phyloP scores from a whole-genome alignment of 345 rosid genomes.

The Populus simonii region DNA sequence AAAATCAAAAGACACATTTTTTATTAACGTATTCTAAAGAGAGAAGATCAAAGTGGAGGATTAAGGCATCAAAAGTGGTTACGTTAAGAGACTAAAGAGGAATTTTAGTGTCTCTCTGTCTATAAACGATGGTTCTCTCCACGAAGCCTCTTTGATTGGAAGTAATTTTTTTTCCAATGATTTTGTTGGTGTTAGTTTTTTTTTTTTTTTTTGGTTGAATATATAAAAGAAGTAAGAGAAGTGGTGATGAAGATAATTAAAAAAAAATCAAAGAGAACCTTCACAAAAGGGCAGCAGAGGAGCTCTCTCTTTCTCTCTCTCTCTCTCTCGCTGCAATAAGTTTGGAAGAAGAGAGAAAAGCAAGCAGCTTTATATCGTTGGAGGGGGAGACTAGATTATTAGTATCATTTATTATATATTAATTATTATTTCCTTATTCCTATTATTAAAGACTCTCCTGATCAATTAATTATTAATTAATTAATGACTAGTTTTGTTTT shows the following conservation, averaged over 20 bases:
- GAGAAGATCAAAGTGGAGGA: conserved; percentile 10
- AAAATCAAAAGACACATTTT: not conserved
- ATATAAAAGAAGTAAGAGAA: not conserved
- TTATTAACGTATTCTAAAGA: not conserved
- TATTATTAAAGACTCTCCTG: too few relatives aligned
- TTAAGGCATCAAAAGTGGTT: conserved; percentile 6
- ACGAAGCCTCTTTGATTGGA: too few relatives aligned
- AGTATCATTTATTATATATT: too few relatives aligned
- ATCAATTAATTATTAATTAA: too few relatives aligned
- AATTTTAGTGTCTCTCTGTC: too few relatives aligned
- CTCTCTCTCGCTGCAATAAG: conserved; percentile 11
- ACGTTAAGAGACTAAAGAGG: too few relatives aligned
- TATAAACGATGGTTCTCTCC: too few relatives aligned
- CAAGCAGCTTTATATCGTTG: too few relatives aligned
- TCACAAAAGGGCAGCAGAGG: conserved; percentile 39
- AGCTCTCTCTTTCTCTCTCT: conserved; percentile 14
- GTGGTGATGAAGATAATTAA: not conserved
- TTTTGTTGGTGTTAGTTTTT: not conserved
- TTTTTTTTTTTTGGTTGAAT: too few relatives aligned
- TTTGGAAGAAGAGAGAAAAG: not conserved
- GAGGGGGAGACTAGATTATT: too few relatives aligned
- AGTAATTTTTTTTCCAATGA: not conserved
- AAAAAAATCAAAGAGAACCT: conserved; percentile 36
- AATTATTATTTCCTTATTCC: too few relatives aligned
- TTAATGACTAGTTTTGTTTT: too few relatives aligned